Base-by-base conservation (phyloP, 2,329 filamentous ascomycete genomes). In the Botryotinia calthae region DNA sequence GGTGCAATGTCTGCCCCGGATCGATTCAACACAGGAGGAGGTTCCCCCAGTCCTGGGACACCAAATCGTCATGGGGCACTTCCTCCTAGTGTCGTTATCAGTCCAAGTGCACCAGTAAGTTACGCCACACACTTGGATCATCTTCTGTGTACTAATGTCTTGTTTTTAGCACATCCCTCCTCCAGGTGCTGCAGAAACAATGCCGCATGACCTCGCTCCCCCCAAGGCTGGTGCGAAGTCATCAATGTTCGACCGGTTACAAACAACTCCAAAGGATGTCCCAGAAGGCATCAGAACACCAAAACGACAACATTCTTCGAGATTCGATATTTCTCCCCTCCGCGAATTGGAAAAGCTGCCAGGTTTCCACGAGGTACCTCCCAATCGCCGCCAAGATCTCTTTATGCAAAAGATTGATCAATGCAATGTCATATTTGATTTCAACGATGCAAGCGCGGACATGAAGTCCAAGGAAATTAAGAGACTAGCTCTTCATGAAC, bases 381-480 rank as follows among this genome's bases (percentile, higher is more conserved):
- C 96, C 25, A 97, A 97, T 81, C 90, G 95, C 76, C 90, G 96
- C 75, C 95, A 98, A 84, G 95, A 98, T 79, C 88, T 99, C 28
- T 99, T 99, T 84, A 98, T 99, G 95, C 95, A 98, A 82, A 99
- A 99, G 87, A 96, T 99, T 78, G 96, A 98, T 80, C 96, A 99
- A 82, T 99, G 96, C 86, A 99, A 99, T 82, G 97, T 99, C 85
- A 99, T 99, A 80, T 99, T 99, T 81, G 96, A 99, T 84, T 99
- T 99, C 85, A 99, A 98, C 82, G 96, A 99, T 83, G 94, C 95
- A 66, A 97, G 93, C 77, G 95, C 92, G 77, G 96, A 99, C 82
- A 98, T 99, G 95, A 99, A 99, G 83, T 97, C 95, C 65, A 99
- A 99, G 85, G 96, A 99, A 84, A 98, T 99, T 87, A 99, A 99